phyloP scores from a whole-genome alignment of 768 basidiomycete genomes.

The Paxillus involutus region DNA sequence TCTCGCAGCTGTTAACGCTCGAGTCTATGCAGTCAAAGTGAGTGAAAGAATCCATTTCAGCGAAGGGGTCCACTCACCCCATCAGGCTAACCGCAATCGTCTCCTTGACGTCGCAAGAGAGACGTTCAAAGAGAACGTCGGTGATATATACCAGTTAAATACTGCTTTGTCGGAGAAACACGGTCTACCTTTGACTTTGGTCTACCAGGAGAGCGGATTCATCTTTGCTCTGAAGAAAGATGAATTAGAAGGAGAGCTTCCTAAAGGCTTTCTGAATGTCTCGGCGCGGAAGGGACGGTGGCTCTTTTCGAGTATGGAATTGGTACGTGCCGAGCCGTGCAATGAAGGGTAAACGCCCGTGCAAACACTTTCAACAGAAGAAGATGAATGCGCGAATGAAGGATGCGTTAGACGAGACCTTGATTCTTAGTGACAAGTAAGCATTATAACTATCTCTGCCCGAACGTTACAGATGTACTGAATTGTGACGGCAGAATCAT shows the following conservation, averaged over 20 bases:
- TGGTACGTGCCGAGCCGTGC: constrained; percentile 48
- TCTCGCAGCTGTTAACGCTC: constrained; percentile 70
- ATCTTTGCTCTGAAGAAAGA: constrained; percentile 68
- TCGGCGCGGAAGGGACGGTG: constrained; percentile 66
- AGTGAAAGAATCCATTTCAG: constrained; percentile 26
- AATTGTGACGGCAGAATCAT: constrained; percentile 58
- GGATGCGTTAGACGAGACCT: constrained; percentile 86
- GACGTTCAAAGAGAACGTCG: constrained; percentile 91
- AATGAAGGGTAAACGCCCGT: not conserved
- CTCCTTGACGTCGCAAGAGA: constrained; percentile 93
- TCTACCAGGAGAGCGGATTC: constrained; percentile 76
- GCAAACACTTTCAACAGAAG: constrained; percentile 46
- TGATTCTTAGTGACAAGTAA: constrained; percentile 82
- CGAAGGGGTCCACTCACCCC: not conserved
- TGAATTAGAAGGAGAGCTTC: constrained; percentile 51
- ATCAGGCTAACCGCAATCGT: constrained; percentile 71
- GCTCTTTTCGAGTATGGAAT: constrained; percentile 76
- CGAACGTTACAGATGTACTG: not conserved
- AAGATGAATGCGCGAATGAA: constrained; percentile 88
- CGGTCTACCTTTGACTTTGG: constrained; percentile 60
- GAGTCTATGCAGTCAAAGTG: constrained; percentile 88
- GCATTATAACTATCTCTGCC: constrained; percentile 5
- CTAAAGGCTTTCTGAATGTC: constrained; percentile 70
- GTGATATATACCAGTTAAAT: constrained; percentile 78
- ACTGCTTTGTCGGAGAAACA: constrained; percentile 59